phyloP scores from a whole-genome alignment of 2,329 filamentous ascomycete species.

The Aureobasidium namibiae region DNA sequence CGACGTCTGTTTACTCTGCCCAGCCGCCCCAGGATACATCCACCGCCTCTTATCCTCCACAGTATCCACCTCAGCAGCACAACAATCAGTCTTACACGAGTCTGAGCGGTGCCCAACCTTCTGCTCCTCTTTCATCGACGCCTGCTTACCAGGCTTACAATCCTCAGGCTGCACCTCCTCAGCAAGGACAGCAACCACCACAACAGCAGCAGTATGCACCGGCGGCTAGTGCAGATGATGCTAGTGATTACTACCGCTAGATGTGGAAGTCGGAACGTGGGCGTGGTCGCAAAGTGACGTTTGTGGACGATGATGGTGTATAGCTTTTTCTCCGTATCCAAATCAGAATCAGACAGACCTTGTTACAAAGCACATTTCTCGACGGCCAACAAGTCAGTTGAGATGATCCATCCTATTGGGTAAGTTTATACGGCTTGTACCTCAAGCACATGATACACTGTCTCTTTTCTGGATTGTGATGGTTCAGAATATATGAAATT shows the following conservation, averaged over 20 bases:
- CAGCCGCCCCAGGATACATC: conserved; percentile 17
- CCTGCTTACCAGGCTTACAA: conserved; percentile 18
- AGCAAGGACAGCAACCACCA: conserved; percentile 16
- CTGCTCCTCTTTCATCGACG: conserved; percentile 16
- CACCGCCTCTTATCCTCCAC: background rate
- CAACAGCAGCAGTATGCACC: conserved; percentile 16
- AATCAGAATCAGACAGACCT: too few species aligned
- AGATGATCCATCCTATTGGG: background rate
- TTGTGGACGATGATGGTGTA: background rate
- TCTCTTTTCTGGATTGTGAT: background rate
- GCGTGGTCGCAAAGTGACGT: background rate
- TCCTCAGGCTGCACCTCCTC: conserved; percentile 12
- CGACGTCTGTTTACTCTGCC: conserved; percentile 22
- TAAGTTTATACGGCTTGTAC: background rate
- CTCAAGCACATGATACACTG: background rate
- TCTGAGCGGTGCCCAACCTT: background rate
- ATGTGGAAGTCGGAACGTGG: background rate
- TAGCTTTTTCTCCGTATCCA: background rate
- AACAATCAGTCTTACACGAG: conserved; percentile 3
- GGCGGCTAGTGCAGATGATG: conserved; percentile 24
- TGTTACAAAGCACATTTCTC: background rate
- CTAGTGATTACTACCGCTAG: conserved; percentile 27
- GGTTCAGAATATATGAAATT: background rate
- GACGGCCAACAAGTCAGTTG: background rate
- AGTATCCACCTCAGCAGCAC: conserved; percentile 13